A percentile compares a stretch with the other conserved stretches of the same genome.
phyloP scores from a whole-genome alignment of 2,329 filamentous ascomycete species.

The Arthrobotrys entomopaga region DNA sequence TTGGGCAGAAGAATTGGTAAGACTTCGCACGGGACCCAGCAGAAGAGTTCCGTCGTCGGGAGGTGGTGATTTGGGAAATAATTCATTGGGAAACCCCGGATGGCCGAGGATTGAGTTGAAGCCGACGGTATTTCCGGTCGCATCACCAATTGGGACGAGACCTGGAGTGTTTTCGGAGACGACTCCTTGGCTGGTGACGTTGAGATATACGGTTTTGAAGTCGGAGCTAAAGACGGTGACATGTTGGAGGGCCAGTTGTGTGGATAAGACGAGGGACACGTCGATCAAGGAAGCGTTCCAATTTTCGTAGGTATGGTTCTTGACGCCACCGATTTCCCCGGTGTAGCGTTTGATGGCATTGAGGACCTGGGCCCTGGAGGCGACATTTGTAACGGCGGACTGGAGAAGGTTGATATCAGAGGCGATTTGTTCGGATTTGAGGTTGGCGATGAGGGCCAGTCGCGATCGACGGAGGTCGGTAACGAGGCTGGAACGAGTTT shows the following conservation, averaged over 20 bases:
- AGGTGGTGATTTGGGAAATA: constrained; percentile 31
- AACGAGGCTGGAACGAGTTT: constrained; percentile 45
- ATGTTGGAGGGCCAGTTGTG: constrained; percentile 42
- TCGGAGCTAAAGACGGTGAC: constrained; percentile 47
- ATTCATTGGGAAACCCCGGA: constrained; percentile 42
- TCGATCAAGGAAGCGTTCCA: constrained; percentile 52
- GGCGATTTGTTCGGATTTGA: constrained; percentile 49
- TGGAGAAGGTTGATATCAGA: constrained; percentile 46
- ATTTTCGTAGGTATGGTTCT: constrained; percentile 43
- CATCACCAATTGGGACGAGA: constrained; percentile 31
- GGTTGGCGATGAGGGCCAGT: constrained; percentile 38
- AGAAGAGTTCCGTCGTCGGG: constrained; percentile 11
- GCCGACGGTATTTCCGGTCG: constrained; percentile 43
- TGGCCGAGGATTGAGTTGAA: constrained; percentile 44
- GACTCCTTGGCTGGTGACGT: constrained; percentile 38
- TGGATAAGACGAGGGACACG: constrained; percentile 42
- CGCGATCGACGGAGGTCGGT: constrained; percentile 47
- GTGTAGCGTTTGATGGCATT: constrained; percentile 54
- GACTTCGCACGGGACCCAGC: constrained; percentile 36
- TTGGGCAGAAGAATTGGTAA: constrained; percentile 39
- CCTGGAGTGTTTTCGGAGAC: constrained; percentile 31
- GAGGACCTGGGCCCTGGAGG: constrained; percentile 44
- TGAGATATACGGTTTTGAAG: constrained; percentile 38
- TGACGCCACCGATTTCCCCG: constrained; percentile 29
- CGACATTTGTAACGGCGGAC: constrained; percentile 30